A percentile compares a stretch with the other conserved stretches of the same genome.
Evolutionary conservation across 805 yeast species (phyloP).

Genomic region (Wickerhamomyces alni): DNA sequence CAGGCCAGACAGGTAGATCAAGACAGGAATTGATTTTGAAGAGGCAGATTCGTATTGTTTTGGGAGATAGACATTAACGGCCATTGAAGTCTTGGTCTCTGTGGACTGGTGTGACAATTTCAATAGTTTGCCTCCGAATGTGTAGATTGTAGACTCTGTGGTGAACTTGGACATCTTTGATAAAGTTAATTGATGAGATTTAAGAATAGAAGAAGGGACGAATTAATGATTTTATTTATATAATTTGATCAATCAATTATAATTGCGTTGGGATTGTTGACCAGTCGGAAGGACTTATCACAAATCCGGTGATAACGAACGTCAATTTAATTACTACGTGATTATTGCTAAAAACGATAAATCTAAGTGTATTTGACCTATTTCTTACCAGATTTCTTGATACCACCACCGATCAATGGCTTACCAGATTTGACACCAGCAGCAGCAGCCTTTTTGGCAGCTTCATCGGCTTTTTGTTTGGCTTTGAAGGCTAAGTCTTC

Average conservation of each 20-base stretch:
- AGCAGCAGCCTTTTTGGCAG: slow-evolving; percentile 87
- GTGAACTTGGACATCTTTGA: slow-evolving; percentile 15
- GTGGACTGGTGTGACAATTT: slow-evolving; percentile 72
- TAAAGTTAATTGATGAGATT: no score
- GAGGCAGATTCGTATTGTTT: slow-evolving; percentile 30
- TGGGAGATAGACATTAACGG: slow-evolving; percentile 80
- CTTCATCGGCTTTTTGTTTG: slow-evolving; percentile 92
- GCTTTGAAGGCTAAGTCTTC: slow-evolving; percentile 88
- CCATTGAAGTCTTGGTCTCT: slow-evolving; percentile 66
- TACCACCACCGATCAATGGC: slow-evolving; percentile 90
- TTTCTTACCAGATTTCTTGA: slow-evolving; percentile 80
- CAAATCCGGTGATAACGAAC: background rate
- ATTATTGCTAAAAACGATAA: no score
- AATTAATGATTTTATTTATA: background rate
- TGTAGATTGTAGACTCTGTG: slow-evolving; percentile 26
- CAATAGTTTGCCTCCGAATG: slow-evolving; percentile 69
- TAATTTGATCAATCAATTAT: background rate
- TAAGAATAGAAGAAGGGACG: no score
- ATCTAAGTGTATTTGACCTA: no score
- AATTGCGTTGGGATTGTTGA: background rate
- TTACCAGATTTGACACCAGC: slow-evolving; percentile 85
- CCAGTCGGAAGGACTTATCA: background rate
- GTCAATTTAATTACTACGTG: background rate
- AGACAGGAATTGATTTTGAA: slow-evolving; percentile 52
- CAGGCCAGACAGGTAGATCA: slow-evolving; percentile 79